Evolutionary conservation across 2,329 filamentous ascomycete genomes (phyloP), one percentile per base, ranked within the genome.

Genomic region (Aspergillus melleus): DNA sequence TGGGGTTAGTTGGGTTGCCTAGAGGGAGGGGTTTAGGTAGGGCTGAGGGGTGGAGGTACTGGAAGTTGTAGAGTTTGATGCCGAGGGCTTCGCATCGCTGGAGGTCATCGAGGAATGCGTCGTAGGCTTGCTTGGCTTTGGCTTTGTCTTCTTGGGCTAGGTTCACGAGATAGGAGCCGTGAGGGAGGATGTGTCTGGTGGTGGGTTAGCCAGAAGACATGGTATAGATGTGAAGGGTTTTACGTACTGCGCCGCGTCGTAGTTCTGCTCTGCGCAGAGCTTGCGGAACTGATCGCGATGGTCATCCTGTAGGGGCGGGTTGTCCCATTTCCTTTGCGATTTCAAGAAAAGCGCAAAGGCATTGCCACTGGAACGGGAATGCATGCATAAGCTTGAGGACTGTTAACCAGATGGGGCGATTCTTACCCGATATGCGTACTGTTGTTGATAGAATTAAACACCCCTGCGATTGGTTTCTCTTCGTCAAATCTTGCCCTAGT

Each of bases 151-250:
- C 83, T 71, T 96, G 92, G 0, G 95, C 95, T 6, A 99, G 86
- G 72, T 99, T 99, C 70, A 99, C 92, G 8, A 99, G 88, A 74
- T 99, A 99, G 1, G 91, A 96, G 36, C 95, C 95, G 73, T 99
- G 95, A 0, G 95, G 95, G 1, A 99, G 86, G 70, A 92, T 86
- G 77, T 91, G 88, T 62, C 79, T 81, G 39, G 46, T 22, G n/a
- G 69, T 61, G 26, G 9, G n/a, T 47, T 14, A 10, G 14, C 24
- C 42, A 20, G 6, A 11, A 6, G 12, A 14, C 4, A 10, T 20
- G 5, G 39, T 22, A 12, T 6, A n/a, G 36, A 0, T 30, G 49
- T 42, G 44, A 1, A 24, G 24, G 0, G 6, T 2, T 29, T 22
- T 2, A 49, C 70, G 58, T 67, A 81, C 72, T 86, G 85, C 58